A percentile compares a stretch with the other conserved stretches of the same genome.
phyloP scores from a whole-genome alignment of 192 early-diverging fungal species.

The Phycomyces blakesleeanus region DNA sequence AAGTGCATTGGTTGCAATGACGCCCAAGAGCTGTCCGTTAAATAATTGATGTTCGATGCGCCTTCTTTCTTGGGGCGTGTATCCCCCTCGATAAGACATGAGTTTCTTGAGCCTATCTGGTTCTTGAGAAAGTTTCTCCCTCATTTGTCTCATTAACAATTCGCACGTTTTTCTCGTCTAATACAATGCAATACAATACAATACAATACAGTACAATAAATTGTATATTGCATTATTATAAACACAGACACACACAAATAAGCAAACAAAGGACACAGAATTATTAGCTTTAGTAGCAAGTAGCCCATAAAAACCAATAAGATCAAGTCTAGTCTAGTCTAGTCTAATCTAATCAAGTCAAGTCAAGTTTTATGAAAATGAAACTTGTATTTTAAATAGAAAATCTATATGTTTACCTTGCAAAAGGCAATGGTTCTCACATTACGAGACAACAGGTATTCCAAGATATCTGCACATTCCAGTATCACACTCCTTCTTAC shows the following conservation, averaged over 20 bases:
- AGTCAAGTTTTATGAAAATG: no score
- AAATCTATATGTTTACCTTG: conserved; percentile 43
- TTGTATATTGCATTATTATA: no score
- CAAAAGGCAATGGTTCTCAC: conserved; percentile 53
- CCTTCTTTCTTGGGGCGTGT: conserved; percentile 60
- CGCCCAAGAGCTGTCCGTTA: conserved; percentile 53
- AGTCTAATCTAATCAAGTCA: no score
- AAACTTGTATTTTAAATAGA: no score
- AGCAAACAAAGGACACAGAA: no score
- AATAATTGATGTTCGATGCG: conserved; percentile 70
- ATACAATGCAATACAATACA: background rate
- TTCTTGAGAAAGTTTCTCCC: conserved; percentile 19
- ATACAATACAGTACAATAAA: no score
- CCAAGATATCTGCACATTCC: conserved; percentile 34
- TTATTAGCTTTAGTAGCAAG: no score
- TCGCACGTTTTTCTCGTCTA: conserved; percentile 37
- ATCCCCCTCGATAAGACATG: conserved; percentile 78
- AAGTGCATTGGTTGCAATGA: conserved; percentile 76
- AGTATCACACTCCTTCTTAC: conserved; percentile 17
- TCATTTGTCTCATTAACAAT: conserved; percentile 35
- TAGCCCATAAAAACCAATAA: no score
- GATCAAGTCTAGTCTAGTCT: no score
- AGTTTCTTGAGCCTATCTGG: conserved; percentile 24
- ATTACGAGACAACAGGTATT: conserved; percentile 29
- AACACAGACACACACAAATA: no score